Evolutionary conservation across 768 basidiomycete genomes (phyloP), one percentile per base, ranked within the genome.

Genomic region (Tricholoma sp.): DNA sequence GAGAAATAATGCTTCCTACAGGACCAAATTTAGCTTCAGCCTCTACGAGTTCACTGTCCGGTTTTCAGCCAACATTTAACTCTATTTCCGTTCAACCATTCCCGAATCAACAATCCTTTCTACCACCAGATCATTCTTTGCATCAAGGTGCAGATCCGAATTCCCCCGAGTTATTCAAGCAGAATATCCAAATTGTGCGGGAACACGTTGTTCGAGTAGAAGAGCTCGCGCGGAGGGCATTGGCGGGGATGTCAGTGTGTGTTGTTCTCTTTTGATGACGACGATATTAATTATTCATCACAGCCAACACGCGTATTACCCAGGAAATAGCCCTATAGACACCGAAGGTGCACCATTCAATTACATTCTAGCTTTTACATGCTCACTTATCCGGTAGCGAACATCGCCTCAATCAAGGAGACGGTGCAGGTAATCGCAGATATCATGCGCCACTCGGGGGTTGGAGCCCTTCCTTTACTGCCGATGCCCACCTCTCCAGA

Each of bases 221-320:
- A 58, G 66, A 66, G 2, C 68, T 81, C 2, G 80, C 84, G 0
- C 73, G 79, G 50, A 76, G 68, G 39, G 76, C 80, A 8, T 62
- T 84, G 29, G 66, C 70, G 12, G 79, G 78, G 44, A 80, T 87
- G 86, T 88, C 67, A 59, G 82, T 71, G 7, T 29, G 18, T 8
- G 2, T 32, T 33, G 18, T 24, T 12, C 53, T 12, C 33, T 12
- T 13, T 8, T 49, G 24, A 31, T 31, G 6, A 7, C 3, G 24
- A 2, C 5, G 11, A 12, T 15, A 17, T 28, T 2, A 44, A 53
- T 24, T 24, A 24, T 24, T 36, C 6, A 32, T 44, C 28, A 2
- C 61, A 86, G 84, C 56, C 80, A 85, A 67, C 77, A 80, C 37
- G 84, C 86, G 20, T 88, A 87, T 66, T 80, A 81, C 55, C 63